Conservation (phyloP, 345 rosid species). For the Moringa oleifera region DNA sequence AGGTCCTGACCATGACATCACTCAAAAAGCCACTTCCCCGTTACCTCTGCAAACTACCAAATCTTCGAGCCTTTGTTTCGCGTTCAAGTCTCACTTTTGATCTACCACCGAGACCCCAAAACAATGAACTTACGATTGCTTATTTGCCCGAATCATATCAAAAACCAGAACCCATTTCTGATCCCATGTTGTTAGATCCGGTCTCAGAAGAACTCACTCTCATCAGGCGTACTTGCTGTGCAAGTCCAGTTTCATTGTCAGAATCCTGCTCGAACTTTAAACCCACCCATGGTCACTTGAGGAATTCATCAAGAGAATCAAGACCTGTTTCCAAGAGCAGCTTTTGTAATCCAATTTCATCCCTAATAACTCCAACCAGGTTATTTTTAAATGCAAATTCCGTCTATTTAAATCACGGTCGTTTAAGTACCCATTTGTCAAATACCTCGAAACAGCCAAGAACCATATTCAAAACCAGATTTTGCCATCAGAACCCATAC, state of each 20-base stretch:
- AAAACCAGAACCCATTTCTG: background rate
- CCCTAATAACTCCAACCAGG: background rate
- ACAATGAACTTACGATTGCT: background rate
- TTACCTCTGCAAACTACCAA: background rate
- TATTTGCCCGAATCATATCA: background rate
- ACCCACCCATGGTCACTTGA: too few species aligned
- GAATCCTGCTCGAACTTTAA: too few species aligned
- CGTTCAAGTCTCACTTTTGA: background rate
- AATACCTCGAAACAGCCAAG: conserved; percentile 9
- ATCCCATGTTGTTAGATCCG: background rate
- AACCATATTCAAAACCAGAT: background rate
- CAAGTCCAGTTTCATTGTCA: background rate
- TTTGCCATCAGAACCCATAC: background rate
- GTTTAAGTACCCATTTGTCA: conserved; percentile 4
- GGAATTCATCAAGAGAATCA: too few species aligned
- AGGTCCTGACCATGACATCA: conserved; percentile 8
- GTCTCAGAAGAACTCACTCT: background rate
- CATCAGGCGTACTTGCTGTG: background rate
- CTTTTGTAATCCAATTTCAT: background rate
- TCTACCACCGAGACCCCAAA: background rate
- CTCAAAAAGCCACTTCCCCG: conserved; percentile 7
- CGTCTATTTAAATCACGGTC: background rate
- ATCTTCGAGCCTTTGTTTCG: background rate
- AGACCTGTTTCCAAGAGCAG: background rate
- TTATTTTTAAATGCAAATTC: too few species aligned